Conservation (phyloP, 202 grass and related monocot genomes). For the Bolboschoenoplectus hybrid region DNA sequence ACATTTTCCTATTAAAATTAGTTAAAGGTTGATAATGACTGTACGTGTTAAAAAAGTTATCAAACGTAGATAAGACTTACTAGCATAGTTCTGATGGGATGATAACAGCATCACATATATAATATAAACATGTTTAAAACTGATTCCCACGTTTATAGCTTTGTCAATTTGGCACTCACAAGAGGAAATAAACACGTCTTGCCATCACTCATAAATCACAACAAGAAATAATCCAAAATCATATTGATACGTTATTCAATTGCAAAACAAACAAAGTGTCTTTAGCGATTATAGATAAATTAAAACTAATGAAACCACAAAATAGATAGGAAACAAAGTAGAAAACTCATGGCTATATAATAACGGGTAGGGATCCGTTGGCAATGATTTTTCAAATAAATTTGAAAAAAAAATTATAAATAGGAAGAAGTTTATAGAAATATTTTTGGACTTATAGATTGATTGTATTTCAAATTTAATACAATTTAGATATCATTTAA, state of each 20-base stretch:
- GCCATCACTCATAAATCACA: not conserved
- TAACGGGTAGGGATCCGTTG: no score
- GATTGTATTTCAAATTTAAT: no score
- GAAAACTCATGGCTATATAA: not conserved
- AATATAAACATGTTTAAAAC: not conserved
- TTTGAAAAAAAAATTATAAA: no score
- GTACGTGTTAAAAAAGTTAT: not conserved
- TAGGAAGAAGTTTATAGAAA: no score
- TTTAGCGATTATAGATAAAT: not conserved
- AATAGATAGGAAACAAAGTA: not conserved
- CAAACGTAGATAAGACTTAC: not conserved
- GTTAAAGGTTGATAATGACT: conserved; percentile 11
- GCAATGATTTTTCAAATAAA: no score
- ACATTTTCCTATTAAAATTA: not conserved
- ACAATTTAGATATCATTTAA: no score
- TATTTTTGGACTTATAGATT: no score
- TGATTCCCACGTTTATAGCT: not conserved
- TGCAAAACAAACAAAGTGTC: not conserved
- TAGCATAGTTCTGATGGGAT: not conserved
- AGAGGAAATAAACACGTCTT: not conserved
- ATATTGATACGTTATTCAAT: not conserved
- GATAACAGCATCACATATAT: not conserved
- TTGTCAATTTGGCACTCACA: not conserved
- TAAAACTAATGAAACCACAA: not conserved
- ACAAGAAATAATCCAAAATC: not conserved